Conservation (phyloP, 202 grass and related monocot genomes). For the Panicum hallii region DNA sequence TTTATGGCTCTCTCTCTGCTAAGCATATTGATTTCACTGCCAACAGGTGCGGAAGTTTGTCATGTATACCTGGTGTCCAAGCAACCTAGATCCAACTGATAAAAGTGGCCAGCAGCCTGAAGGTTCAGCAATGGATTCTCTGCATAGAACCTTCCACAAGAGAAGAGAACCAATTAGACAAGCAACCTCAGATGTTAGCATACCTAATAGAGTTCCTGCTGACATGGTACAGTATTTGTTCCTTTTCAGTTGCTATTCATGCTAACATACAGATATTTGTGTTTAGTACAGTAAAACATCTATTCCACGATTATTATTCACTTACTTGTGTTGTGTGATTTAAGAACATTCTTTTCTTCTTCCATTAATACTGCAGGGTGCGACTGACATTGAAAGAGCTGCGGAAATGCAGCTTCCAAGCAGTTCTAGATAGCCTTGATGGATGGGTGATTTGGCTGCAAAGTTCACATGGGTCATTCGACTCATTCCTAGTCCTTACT, state of each 20-base stretch:
- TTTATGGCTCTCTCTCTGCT: slow-evolving; percentile 12
- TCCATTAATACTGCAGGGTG: slow-evolving; percentile 25
- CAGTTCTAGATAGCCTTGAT: slow-evolving; percentile 32
- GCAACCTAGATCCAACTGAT: slow-evolving; percentile 66
- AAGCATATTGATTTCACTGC: slow-evolving; percentile 33
- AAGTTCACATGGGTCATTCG: neutral
- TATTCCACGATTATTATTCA: neutral
- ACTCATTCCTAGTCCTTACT: neutral
- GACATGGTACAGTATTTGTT: slow-evolving; percentile 50
- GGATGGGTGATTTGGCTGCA: neutral
- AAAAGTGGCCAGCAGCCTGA: slow-evolving; percentile 59
- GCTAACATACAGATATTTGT: neutral
- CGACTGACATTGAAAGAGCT: slow-evolving; percentile 39
- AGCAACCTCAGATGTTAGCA: slow-evolving; percentile 17
- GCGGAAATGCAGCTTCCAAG: slow-evolving; percentile 9
- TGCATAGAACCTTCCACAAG: slow-evolving; percentile 60
- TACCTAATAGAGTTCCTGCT: slow-evolving; percentile 27
- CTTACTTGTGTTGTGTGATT: neutral
- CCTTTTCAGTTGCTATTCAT: slow-evolving; percentile 10
- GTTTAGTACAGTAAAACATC: slow-evolving; percentile 12
- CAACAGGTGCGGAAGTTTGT: slow-evolving; percentile 91
- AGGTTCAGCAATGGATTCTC: slow-evolving; percentile 64
- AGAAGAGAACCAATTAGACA: slow-evolving; percentile 54
- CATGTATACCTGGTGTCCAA: slow-evolving; percentile 91
- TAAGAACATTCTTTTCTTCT: slow-evolving; percentile 3